A percentile compares a stretch with the other conserved stretches of the same genome.
Evolutionary conservation across 192 early-diverging fungal species (phyloP).

Genomic region (Backusella tuberculispora): DNA sequence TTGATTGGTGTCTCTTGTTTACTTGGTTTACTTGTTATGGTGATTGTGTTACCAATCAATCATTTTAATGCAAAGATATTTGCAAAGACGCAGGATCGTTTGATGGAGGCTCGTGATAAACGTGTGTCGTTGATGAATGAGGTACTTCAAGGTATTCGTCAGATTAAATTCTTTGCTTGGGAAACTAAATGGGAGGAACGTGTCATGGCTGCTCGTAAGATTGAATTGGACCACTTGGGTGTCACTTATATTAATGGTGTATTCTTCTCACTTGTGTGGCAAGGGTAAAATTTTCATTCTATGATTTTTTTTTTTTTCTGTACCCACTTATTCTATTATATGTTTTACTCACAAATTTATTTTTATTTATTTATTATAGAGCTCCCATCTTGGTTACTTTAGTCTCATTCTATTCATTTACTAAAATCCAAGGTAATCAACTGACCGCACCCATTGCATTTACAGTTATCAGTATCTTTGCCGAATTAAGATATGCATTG

Average conservation of each 20-base stretch:
- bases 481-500: constrained; percentile 85
- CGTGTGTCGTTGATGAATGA: constrained; percentile 69
- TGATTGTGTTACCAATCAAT: constrained; percentile 45
- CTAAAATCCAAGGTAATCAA: constrained; percentile 40
- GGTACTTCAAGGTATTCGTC: constrained; percentile 80
- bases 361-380: not conserved
- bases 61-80: constrained; percentile 41
- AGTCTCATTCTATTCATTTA: constrained; percentile 35
- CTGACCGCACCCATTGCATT: constrained; percentile 78
- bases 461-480: constrained; percentile 86
- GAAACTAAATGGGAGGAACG: constrained; percentile 50
- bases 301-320: not conserved
- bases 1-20: constrained; percentile 82
- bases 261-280: constrained; percentile 26
- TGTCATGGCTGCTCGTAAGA: constrained; percentile 56
- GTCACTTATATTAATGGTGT: constrained; percentile 15
- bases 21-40: constrained; percentile 69
- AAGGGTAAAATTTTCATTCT: constrained; percentile 36
- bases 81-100: constrained; percentile 52
- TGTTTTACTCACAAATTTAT: not conserved
- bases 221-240: constrained; percentile 46
- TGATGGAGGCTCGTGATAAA: constrained; percentile 73
- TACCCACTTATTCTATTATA: not conserved
- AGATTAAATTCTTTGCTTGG: constrained; percentile 91
- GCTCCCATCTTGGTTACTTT: constrained; percentile 41